phyloP scores from a whole-genome alignment of 192 early-diverging fungal genomes.

The Coemansia sp. region DNA sequence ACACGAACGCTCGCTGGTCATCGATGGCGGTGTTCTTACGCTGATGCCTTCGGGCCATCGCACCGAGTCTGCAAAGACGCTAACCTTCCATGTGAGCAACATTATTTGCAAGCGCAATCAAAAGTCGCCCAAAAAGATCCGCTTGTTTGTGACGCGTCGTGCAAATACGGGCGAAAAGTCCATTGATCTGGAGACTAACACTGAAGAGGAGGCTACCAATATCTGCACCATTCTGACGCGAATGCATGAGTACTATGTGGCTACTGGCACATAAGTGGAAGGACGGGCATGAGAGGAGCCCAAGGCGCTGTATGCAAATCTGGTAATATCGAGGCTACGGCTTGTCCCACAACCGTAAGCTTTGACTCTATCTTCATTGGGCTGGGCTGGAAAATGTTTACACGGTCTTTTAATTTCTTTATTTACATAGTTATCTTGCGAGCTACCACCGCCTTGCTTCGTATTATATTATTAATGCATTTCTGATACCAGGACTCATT shows the following conservation, averaged over 20 bases:
- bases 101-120: slow-evolving; percentile 72
- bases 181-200: slow-evolving; percentile 76
- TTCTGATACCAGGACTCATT: background rate
- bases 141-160: slow-evolving; percentile 64
- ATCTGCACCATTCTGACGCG: slow-evolving; percentile 49
- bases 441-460: background rate
- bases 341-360: background rate
- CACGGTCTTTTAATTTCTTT: no score
- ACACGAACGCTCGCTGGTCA: slow-evolving; percentile 83
- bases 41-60: slow-evolving; percentile 82
- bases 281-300: no score
- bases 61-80: slow-evolving; percentile 83
- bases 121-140: slow-evolving; percentile 68
- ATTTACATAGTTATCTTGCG: no score
- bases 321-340: background rate
- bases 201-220: slow-evolving; percentile 54
- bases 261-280: background rate
- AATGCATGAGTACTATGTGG: slow-evolving; percentile 18
- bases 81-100: slow-evolving; percentile 66
- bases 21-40: slow-evolving; percentile 93
- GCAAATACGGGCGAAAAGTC: slow-evolving; percentile 64
- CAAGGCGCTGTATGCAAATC: no score
- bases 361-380: background rate
- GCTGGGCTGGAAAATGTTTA: background rate
- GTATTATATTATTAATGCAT: background rate